A percentile compares a stretch with the other conserved stretches of the same genome.
These are phyloP conservation scores for Cyberlindnera saturnus DNA, from an alignment of 805 yeast species.

Conservation along the genomic window DNA sequence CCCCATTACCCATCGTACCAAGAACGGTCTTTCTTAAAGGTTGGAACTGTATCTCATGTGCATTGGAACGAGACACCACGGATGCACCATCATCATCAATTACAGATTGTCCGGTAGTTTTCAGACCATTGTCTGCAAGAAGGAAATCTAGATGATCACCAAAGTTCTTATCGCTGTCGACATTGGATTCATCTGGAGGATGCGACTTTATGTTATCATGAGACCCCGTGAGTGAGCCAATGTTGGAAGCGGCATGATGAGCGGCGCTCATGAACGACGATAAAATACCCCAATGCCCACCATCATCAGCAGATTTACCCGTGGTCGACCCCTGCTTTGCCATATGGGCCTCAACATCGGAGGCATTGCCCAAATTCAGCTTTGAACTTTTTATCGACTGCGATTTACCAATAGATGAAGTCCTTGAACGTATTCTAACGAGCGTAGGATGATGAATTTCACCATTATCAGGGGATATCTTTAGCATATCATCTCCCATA, in stretches of 20 bases:
- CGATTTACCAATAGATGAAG: background rate
- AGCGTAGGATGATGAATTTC: no score
- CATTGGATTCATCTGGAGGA: conserved; percentile 1
- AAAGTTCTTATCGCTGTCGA: background rate
- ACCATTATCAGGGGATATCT: no score
- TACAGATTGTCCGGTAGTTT: background rate
- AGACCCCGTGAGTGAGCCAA: conserved; percentile 9
- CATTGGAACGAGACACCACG: conserved; percentile 6
- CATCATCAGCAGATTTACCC: background rate
- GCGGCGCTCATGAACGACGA: conserved; percentile 42
- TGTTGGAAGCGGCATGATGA: conserved; percentile 34
- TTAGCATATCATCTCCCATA: background rate
- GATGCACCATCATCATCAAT: conserved; percentile 4
- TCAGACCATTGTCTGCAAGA: conserved; percentile 15
- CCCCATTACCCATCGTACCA: conserved; percentile 50
- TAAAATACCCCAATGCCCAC: conserved; percentile 29
- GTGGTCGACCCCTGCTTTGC: conserved; percentile 5
- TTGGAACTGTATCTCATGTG: conserved; percentile 33
- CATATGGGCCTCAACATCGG: conserved; percentile 6
- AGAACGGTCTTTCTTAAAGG: conserved; percentile 41
- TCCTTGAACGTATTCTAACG: background rate
- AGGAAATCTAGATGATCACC: conserved; percentile 31
- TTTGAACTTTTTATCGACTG: background rate
- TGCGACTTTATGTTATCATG: conserved; percentile 7
- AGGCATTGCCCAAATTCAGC: conserved; percentile 1